Conservation (phyloP, 2,329 filamentous ascomycete genomes). For the Aspergillus oerlinghausenensis region DNA sequence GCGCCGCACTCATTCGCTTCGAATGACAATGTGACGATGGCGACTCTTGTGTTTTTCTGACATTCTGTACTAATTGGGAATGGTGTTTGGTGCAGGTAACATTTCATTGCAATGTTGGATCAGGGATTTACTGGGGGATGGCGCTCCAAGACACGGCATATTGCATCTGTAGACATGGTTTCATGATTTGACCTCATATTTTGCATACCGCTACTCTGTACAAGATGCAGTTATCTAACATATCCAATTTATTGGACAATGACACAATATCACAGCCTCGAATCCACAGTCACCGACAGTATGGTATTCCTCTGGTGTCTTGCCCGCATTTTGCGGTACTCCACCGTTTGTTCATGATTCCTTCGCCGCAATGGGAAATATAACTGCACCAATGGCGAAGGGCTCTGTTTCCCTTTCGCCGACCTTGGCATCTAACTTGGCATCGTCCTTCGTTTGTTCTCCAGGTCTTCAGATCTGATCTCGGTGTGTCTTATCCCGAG, state of each 20-base stretch:
- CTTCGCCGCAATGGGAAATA: constrained; percentile 4
- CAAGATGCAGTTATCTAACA: neutral
- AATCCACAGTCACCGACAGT: neutral
- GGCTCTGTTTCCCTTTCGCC: neutral
- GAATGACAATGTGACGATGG: constrained; percentile 32
- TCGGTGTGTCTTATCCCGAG: constrained; percentile 13
- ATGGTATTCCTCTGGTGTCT: neutral
- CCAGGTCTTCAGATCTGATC: neutral
- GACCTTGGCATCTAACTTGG: neutral
- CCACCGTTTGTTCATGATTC: constrained; percentile 1
- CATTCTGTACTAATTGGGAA: neutral
- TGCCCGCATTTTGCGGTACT: constrained; percentile 8
- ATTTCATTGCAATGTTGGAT: neutral
- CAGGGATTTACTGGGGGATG: neutral
- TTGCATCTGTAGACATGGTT: neutral
- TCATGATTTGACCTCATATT: neutral
- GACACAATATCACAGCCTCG: neutral
- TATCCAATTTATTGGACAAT: neutral
- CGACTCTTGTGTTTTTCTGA: neutral
- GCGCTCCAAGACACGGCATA: neutral
- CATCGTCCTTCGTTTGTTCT: neutral
- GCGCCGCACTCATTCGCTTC: constrained; percentile 27
- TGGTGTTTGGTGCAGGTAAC: constrained; percentile 9
- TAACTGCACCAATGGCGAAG: constrained; percentile 26
- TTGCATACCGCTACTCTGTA: neutral